These are phyloP conservation scores for Cucurbita argyrosperma DNA, from an alignment of 306 rosid genomes.

Conservation along the genomic window DNA sequence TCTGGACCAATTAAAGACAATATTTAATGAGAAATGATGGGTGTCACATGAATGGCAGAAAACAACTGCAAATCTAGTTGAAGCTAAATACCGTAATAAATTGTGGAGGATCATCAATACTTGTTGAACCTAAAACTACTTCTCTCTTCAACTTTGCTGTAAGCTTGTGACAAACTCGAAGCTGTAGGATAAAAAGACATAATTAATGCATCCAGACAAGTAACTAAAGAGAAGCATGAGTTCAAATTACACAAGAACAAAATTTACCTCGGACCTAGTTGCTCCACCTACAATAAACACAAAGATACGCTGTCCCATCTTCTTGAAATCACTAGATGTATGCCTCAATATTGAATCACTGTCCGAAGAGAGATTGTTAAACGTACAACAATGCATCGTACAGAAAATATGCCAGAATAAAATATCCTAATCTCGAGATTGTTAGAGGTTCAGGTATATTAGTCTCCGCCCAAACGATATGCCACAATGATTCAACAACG, in stretches of 20 bases:
- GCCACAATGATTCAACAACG: neutral
- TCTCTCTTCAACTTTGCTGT: conserved; percentile 69
- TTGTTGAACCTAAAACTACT: conserved; percentile 75
- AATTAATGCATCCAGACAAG: neutral
- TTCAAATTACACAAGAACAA: neutral
- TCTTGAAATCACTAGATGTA: conserved; percentile 77
- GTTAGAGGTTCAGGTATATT: neutral
- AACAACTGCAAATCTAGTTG: neutral
- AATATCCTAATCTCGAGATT: neutral
- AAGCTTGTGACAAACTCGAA: conserved; percentile 92
- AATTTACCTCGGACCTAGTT: conserved; percentile 81
- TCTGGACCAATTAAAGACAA: conserved; percentile 34
- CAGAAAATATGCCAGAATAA: neutral
- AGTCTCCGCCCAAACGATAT: neutral
- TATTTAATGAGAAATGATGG: neutral
- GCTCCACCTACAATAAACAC: conserved; percentile 92
- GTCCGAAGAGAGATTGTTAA: neutral
- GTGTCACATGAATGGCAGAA: neutral
- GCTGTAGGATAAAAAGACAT: conserved; percentile 28
- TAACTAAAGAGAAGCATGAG: neutral
- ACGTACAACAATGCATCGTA: neutral
- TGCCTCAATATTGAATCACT: conserved; percentile 72
- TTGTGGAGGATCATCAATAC: conserved; percentile 87
- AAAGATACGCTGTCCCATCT: conserved; percentile 77
- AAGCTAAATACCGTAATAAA: conserved; percentile 47